Conservation (phyloP, 768 basidiomycete genomes). For the Rhodotorula graminis region DNA sequence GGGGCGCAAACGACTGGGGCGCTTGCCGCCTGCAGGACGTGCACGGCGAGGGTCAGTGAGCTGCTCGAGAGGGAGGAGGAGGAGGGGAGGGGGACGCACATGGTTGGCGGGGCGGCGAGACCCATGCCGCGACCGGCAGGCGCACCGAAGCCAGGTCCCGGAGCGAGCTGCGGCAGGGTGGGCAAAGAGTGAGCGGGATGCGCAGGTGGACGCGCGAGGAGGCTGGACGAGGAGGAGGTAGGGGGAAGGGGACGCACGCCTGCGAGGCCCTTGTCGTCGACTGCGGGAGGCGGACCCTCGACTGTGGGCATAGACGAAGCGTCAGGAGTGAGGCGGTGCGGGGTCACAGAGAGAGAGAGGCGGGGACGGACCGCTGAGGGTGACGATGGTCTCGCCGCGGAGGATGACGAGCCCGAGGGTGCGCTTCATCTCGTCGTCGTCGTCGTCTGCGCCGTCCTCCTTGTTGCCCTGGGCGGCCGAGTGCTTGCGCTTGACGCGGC, state of each 20-base stretch:
- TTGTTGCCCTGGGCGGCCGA: constrained; percentile 56
- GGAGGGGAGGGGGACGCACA: not conserved
- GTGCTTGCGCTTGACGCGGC: constrained; percentile 84
- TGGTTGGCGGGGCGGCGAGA: constrained; percentile 49
- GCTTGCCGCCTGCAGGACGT: constrained; percentile 37
- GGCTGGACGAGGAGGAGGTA: not conserved
- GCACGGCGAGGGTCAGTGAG: not conserved
- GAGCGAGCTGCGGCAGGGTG: constrained; percentile 57
- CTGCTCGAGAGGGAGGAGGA: not conserved
- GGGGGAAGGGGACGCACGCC: constrained; percentile 14
- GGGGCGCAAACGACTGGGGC: constrained; percentile 45
- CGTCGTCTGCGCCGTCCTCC: constrained; percentile 28
- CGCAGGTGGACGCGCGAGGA: not conserved
- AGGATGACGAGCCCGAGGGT: constrained; percentile 93
- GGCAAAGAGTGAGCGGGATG: too few relatives aligned
- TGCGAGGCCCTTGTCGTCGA: constrained; percentile 20
- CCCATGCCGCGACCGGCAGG: constrained; percentile 97
- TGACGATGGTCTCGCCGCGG: constrained; percentile 93
- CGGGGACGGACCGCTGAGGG: constrained; percentile 60
- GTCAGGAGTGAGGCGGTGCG: too few relatives aligned
- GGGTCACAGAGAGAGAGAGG: not conserved
- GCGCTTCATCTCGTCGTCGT: constrained; percentile 84
- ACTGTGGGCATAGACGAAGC: constrained; percentile 1
- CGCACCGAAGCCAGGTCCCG: constrained; percentile 88
- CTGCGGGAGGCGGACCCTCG: constrained; percentile 35